Evolutionary conservation across 495 filamentous ascomycete genomes (phyloP), one percentile per base, ranked within the genome.

Genomic region (Parathielavia hyrcaniae): DNA sequence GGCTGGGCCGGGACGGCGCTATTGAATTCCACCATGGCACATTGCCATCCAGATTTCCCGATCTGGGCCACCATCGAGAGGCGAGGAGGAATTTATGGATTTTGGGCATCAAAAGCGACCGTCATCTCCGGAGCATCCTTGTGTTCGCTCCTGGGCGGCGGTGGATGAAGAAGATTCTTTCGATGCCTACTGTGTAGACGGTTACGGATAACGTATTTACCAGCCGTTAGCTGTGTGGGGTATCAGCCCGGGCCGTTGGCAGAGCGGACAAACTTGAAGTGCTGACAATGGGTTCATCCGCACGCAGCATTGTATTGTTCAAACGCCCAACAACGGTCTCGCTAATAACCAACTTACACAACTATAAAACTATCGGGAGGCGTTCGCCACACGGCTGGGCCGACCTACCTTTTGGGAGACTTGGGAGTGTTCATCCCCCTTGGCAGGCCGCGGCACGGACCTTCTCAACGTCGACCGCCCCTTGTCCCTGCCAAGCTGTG

Each of bases 401-500:
- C 22, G 35, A 36, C 16, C n/a, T n/a, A n/a, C n/a, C n/a, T n/a
- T n/a, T n/a, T n/a, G n/a, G n/a, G n/a, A n/a, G n/a, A n/a, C n/a
- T n/a, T n/a, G 16, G 51, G 52, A 60, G 55, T 36, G 55, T 52
- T 47, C 7, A 47, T 41, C 7, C 19, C 44, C 45, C 45, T 30
- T 23, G 46, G n/a, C 22, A 35, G 50, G 50, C 57, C 10, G 23
- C 41, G 44, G 51, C 52, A 55, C 38, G 51, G 50, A 36, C 38
- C 58, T 48, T 43, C 58, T 48, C 35, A 43, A 38, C 34, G 10
- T 26, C 39, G 10, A 26, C 12, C 19, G n/a, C 7, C 30, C 47
- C 58, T 12, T 38, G 43, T 49, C 47, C 46, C 34, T 41, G 46
- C 59, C 59, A 51, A 57, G 51, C 17, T 22, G 47, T 61, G 59